Base-by-base conservation (phyloP, 305 asterid species). In the Fraxinus sp. region DNA sequence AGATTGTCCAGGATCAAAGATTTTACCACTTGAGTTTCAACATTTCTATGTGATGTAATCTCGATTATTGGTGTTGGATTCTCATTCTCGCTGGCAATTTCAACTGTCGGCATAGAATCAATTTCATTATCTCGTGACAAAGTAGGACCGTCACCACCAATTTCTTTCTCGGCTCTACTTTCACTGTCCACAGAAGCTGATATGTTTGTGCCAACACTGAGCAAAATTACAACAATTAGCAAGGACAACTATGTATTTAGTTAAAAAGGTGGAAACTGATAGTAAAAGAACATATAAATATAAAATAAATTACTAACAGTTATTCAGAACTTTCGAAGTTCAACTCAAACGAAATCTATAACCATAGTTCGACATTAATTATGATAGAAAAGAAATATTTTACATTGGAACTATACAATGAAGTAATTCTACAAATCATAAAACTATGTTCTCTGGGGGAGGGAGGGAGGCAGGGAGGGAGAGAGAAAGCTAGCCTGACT, bases 181-280 rank as follows among this genome's bases (percentile, higher is more conserved):
- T 82, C 86, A 7, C 88, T 87, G 70, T 92, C 93, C 33, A 80
- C 59, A 20, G 91, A 86, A 68, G 90, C 85, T 18, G 89, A 88
- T 16, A 80, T 77, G 39, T 81, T 87, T 74, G 87, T 85, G 68
- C 89, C 92, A 86, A 57, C 86, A 37, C 98, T 95, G 92, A 80
- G 62, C 41, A 84, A 30, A 75, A 39, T 49, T 26, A 73, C 52
- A 26, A 2, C n/a, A 46, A 37, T 66, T 46, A 70, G 75, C 75
- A 70, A 14, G 11, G 75, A 30, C n/a, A 14, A 70, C 75, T 2
- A 3, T 24, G 33, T 20, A 7, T 28, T 28, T 28, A 16, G 10
- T 14, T 28, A 30, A 28, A 70, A 70, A 14, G 36, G 75, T 2
- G 20, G 72, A 68, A 26, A 26, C 75, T 28, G 20, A 28, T 68